A percentile compares a stretch with the other conserved stretches of the same genome.
Conservation (phyloP, 148 eudicot species). For the Oxyria digyna region DNA sequence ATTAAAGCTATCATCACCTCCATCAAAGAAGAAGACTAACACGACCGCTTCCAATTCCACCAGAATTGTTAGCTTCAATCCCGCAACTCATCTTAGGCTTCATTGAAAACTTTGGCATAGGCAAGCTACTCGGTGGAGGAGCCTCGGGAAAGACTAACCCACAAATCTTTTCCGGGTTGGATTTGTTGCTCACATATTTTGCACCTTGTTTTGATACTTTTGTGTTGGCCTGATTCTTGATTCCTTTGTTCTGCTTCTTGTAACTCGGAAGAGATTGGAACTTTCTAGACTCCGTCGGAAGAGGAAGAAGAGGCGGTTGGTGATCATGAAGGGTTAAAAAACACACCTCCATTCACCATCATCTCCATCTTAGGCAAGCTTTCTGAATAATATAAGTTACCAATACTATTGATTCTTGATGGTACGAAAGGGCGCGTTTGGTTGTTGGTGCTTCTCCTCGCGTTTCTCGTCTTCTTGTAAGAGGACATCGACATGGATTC, state of each 20-base stretch:
- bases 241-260: slow-evolving; percentile 14
- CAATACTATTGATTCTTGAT: not conserved
- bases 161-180: slow-evolving; percentile 20
- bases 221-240: not conserved
- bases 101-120: slow-evolving; percentile 63
- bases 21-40: no score
- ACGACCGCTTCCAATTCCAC: not conserved
- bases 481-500: not conserved
- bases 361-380: slow-evolving; percentile 4
- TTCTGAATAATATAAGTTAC: not conserved
- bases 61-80: slow-evolving; percentile 21
- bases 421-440: not conserved
- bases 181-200: not conserved
- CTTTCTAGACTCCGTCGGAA: slow-evolving; percentile 13
- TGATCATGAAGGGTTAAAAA: slow-evolving; percentile 15
- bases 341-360: slow-evolving; percentile 16
- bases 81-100: slow-evolving; percentile 49
- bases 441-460: not conserved
- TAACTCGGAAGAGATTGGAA: slow-evolving; percentile 19
- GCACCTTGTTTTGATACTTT: not conserved
- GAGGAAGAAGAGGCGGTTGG: slow-evolving; percentile 46
- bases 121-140: slow-evolving; percentile 83
- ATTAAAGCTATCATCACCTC: no score
- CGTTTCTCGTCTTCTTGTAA: slow-evolving; percentile 2
- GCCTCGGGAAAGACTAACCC: slow-evolving; percentile 23